Evolutionary conservation across 345 rosid species (phyloP), one percentile per base, ranked within the genome.

Genomic region (Eutrema yunnanense): DNA sequence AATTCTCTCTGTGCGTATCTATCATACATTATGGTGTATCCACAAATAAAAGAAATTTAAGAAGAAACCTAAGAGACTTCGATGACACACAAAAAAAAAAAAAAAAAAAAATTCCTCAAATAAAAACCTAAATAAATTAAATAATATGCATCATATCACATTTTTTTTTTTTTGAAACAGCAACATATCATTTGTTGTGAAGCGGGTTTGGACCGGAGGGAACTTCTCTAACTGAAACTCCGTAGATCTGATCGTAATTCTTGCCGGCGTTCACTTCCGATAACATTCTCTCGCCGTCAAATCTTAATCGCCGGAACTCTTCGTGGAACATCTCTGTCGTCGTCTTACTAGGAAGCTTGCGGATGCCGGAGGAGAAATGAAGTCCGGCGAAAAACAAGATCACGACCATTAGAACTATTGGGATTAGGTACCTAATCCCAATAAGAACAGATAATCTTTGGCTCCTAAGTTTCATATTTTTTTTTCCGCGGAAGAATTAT

Each of bases 151-250:
- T 33, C 7, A 29, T 41, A 67, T 75, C 71, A 22, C n/a, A n/a
- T n/a, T n/a, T n/a, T n/a, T 22, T 22, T 22, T 22, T 22, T 22
- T 22, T 22, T 22, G 0, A 22, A 22, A 22, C 26, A 22, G 26
- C 26, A 22, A 22, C 26, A 22, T 62, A 60, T 72, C 64, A 73
- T 69, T 19, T 46, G 65, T 69, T 69, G 61, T 76, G 79, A 69
- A 76, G 79, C 0, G 79, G 79, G n/a, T 76, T 76, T 19, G 79
- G 71, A 55, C 79, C 79, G 0, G 5, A 3, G 14, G 79, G 79
- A 56, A 48, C 65, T 63, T 3, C 12, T 57, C 74, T 76, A 16
- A 30, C n/a, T 6, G 75, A 76, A 30, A 7, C 75, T 47, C 79
- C 71, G 3, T 69, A 69, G 59, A 69, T 54, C 54, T 12, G 60